These are phyloP conservation scores for Ilyonectria mors-panacis DNA, from an alignment of 2,329 filamentous ascomycete species.

Conservation along the genomic window DNA sequence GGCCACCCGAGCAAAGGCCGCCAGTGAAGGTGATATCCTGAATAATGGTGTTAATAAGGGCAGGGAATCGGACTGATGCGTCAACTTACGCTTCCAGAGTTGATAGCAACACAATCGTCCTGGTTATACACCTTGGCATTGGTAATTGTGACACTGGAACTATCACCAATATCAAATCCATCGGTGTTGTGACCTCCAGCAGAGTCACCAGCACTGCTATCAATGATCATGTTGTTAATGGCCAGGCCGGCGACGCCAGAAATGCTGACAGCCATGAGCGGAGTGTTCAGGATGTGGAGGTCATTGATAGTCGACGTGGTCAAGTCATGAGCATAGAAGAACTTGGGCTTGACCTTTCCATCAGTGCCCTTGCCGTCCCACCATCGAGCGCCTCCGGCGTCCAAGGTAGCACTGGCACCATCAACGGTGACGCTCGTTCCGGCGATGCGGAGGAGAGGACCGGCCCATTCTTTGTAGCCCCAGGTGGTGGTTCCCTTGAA, in stretches of 20 bases:
- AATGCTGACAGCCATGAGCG: conserved; percentile 59
- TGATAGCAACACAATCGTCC: conserved; percentile 72
- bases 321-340: conserved; percentile 42
- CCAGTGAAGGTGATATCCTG: conserved; percentile 61
- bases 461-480: conserved; percentile 45
- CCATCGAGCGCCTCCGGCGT: conserved; percentile 40
- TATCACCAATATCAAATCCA: conserved; percentile 70
- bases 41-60: not conserved
- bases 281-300: conserved; percentile 59
- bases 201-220: conserved; percentile 56
- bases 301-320: conserved; percentile 53
- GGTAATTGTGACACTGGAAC: conserved; percentile 64
- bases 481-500: conserved; percentile 44
- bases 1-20: conserved; percentile 60
- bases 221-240: conserved; percentile 56
- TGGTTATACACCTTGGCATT: conserved; percentile 71
- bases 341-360: conserved; percentile 44
- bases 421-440: conserved; percentile 43
- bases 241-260: conserved; percentile 53
- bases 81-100: conserved; percentile 58
- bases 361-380: conserved; percentile 43
- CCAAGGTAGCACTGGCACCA: conserved; percentile 40
- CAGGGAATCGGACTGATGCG: fast-evolving
- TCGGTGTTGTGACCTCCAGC: conserved; percentile 68
- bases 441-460: conserved; percentile 39